Percentiles rank a stretch among this genome's conserved stretches.
Conservation (phyloP, 208 protist species). For the Acanthamoeba rhysodes region DNA sequence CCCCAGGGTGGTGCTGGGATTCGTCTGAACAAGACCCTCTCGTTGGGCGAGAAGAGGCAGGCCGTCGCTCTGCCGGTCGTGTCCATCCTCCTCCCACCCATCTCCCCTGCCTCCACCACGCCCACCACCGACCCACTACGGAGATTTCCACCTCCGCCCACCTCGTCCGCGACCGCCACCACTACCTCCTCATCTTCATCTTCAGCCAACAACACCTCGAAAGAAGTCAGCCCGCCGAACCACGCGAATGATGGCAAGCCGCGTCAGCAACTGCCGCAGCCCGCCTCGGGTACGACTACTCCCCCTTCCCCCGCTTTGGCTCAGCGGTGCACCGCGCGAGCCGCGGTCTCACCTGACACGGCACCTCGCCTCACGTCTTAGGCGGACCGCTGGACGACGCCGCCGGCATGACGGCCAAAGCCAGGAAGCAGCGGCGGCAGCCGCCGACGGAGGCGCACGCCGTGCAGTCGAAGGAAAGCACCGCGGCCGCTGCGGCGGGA, state of each 20-base stretch:
- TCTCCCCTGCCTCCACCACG: not conserved
- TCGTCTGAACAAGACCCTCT: slow-evolving; percentile 55
- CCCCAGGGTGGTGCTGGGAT: slow-evolving; percentile 26
- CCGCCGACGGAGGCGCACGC: not conserved
- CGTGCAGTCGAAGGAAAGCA: not conserved
- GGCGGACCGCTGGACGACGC: no score
- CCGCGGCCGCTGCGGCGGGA: not conserved
- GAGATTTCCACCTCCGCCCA: slow-evolving; percentile 51
- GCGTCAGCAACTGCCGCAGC: not conserved
- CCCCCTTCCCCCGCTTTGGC: not conserved
- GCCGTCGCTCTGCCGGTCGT: slow-evolving; percentile 41
- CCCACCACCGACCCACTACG: slow-evolving; percentile 31
- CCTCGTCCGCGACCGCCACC: not conserved
- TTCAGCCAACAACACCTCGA: not conserved
- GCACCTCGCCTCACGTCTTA: no score
- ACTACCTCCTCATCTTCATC: not conserved
- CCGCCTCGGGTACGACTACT: not conserved
- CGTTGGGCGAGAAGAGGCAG: slow-evolving; percentile 39
- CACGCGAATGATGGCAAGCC: not conserved
- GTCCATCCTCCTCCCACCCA: not conserved
- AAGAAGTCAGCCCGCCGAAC: not conserved
- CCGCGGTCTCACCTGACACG: no score
- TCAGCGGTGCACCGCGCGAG: no score
- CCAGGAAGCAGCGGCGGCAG: no score
- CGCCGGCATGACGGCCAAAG: no score